Evolutionary conservation across 2,329 filamentous ascomycete species (phyloP), one percentile per base, ranked within the genome.

Genomic region (Alternaria triticimaculans): DNA sequence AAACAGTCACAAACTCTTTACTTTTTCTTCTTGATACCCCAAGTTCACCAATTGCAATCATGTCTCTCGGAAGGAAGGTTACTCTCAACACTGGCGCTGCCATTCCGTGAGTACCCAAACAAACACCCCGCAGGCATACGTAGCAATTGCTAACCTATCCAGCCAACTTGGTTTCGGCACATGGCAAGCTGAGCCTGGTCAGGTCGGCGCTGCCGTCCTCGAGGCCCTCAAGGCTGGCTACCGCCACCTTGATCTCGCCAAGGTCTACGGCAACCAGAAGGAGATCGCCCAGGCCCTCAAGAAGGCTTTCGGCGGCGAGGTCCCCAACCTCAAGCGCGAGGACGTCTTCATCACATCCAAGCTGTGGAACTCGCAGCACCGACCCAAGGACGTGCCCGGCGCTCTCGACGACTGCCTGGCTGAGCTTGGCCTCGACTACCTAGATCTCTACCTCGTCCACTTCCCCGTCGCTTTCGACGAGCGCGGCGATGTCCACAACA

Each of bases 301-400:
- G 67, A 71, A 67, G 66, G 71, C 72, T 9, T 75, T 75, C 44
- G 64, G 61, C 49, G 70, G 66, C 51, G 86, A 86, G 55, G 78
- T 92, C 5, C 85, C 89, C 3, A 64, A 63, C 28, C 59, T 74
- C 41, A 72, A 73, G 65, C 70, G 73, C 41, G 92, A 76, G 50
- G 71, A 75, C 28, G 60, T 76, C 46, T 76, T 75, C 65, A 72
- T 76, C 61, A 75, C 94, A 69, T 93, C 91, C 80, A 97, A 97
- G 86, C 89, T 97, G 63, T 96, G 93, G 93, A 94, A 94, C 84
- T 89, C 89, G 70, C 96, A 93, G 87, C 92, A 96, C 84, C 90
- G 94, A 75, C 71, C 72, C 20, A 56, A 72, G 49, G 86, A 87
- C 72, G 93, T 95, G 75, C 86, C 84, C 79, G 87, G 87, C 80